phyloP scores from a whole-genome alignment of 345 rosid species.

The Diplotaxis tenuifolia region DNA sequence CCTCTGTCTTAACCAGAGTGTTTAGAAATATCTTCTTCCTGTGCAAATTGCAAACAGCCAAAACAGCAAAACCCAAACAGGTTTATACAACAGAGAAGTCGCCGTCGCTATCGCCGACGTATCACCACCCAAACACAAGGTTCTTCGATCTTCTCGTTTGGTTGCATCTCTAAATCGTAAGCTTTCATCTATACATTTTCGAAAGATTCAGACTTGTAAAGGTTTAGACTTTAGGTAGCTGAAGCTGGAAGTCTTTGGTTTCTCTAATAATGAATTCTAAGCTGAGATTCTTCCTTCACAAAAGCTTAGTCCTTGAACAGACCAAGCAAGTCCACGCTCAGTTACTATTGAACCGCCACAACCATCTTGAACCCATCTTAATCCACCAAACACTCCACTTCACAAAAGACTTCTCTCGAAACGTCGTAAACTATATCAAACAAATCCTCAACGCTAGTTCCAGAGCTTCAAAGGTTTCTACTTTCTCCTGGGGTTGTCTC shows the following conservation, averaged over 20 bases:
- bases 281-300: conserved; percentile 40
- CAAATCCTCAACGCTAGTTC: conserved; percentile 39
- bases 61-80: not conserved
- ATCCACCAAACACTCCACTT: conserved; percentile 47
- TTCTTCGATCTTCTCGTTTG: not conserved
- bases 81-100: not conserved
- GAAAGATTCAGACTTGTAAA: not conserved
- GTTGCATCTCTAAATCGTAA: not conserved
- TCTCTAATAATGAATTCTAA: conserved; percentile 24
- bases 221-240: not conserved
- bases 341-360: conserved; percentile 39
- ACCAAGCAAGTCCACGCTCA: conserved; percentile 54
- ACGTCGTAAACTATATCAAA: conserved; percentile 39
- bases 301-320: conserved; percentile 33
- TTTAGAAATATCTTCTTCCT: not conserved
- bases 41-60: not conserved
- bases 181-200: not conserved
- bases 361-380: conserved; percentile 46
- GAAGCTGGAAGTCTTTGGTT: not conserved
- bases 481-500: conserved; percentile 64
- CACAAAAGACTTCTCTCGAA: conserved; percentile 41
- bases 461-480: conserved; percentile 6
- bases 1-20: not conserved
- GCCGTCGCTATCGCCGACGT: conserved; percentile 11
- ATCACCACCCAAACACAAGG: too few relatives aligned